Conservation (phyloP, 441 rosid species). For the Arabidopsis hybrid region DNA sequence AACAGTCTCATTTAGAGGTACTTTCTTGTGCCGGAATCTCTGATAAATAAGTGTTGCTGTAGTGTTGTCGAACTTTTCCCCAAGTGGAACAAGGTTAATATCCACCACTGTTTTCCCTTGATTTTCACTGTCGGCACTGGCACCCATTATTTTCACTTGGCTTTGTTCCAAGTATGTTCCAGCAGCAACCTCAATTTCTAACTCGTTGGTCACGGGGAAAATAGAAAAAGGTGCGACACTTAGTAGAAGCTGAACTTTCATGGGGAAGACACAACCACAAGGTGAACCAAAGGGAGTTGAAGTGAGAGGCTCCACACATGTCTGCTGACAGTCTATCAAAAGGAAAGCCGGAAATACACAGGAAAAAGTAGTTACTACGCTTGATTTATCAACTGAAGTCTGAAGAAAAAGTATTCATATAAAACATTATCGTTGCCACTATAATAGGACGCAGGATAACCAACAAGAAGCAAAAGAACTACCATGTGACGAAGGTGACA, state of each 20-base stretch:
- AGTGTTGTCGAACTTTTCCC: constrained; percentile 96
- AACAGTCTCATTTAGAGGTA: constrained; percentile 73
- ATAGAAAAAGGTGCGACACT: constrained; percentile 82
- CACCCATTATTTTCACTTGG: constrained; percentile 99
- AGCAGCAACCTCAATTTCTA: constrained; percentile 93
- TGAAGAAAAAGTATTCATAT: constrained; percentile 8
- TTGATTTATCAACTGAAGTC: constrained; percentile 1
- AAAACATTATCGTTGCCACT: constrained; percentile 13
- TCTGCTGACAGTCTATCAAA: constrained; percentile 84
- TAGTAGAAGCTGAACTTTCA: constrained; percentile 89
- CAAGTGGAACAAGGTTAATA: constrained; percentile 92
- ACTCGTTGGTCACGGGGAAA: constrained; percentile 86
- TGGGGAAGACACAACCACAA: constrained; percentile 96
- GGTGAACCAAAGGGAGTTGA: constrained; percentile 91
- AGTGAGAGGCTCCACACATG: constrained; percentile 89
- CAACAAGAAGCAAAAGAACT: constrained; percentile 30
- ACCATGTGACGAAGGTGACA: constrained; percentile 79
- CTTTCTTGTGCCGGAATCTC: constrained; percentile 74
- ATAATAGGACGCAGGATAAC: constrained; percentile 8
- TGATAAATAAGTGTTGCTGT: constrained; percentile 85
- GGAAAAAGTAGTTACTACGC: constrained; percentile 17
- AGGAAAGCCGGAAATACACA: constrained; percentile 26
- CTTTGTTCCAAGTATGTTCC: constrained; percentile 93
- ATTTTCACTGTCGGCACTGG: constrained; percentile 84
- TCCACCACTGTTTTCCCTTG: constrained; percentile 89